A percentile compares a stretch with the other conserved stretches of the same genome.
Evolutionary conservation across 225 moss, liverwort and hornwort species (phyloP).

Genomic region (Sphagnum contortum): DNA sequence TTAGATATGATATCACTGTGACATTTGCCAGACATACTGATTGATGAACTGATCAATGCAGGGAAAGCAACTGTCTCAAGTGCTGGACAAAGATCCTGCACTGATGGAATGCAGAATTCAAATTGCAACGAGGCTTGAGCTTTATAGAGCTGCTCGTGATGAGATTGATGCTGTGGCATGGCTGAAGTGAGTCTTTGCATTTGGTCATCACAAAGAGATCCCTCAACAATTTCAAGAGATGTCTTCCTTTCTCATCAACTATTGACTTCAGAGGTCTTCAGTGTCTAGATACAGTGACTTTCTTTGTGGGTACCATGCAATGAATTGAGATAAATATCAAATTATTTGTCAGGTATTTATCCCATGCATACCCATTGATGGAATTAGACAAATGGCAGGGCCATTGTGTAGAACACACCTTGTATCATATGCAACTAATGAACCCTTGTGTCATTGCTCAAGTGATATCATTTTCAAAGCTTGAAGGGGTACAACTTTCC

Average conservation of each 20-base stretch:
- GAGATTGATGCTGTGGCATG: constrained; percentile 55
- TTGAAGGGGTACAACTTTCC: too few species aligned
- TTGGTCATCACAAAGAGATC: not conserved
- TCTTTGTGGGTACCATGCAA: not conserved
- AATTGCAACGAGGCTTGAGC: constrained; percentile 47
- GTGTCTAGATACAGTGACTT: not conserved
- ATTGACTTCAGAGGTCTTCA: not conserved
- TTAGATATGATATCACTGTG: not conserved
- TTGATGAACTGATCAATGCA: not conserved
- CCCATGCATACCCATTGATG: too few species aligned
- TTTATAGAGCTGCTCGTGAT: constrained; percentile 48
- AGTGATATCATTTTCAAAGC: too few species aligned
- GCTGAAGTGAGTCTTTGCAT: constrained; percentile 28
- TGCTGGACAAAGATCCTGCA: constrained; percentile 57
- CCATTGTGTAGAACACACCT: too few species aligned
- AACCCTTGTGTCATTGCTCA: too few species aligned
- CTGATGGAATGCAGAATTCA: constrained; percentile 54
- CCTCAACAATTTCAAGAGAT: not conserved
- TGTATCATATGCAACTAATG: too few species aligned
- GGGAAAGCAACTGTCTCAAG: constrained; percentile 44
- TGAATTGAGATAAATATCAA: not conserved
- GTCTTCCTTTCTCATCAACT: not conserved
- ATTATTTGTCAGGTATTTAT: not conserved
- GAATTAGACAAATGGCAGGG: too few species aligned
- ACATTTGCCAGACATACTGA: not conserved